Conservation (phyloP, 2,329 filamentous ascomycete species). For the Fonsecaea pedrosoi region DNA sequence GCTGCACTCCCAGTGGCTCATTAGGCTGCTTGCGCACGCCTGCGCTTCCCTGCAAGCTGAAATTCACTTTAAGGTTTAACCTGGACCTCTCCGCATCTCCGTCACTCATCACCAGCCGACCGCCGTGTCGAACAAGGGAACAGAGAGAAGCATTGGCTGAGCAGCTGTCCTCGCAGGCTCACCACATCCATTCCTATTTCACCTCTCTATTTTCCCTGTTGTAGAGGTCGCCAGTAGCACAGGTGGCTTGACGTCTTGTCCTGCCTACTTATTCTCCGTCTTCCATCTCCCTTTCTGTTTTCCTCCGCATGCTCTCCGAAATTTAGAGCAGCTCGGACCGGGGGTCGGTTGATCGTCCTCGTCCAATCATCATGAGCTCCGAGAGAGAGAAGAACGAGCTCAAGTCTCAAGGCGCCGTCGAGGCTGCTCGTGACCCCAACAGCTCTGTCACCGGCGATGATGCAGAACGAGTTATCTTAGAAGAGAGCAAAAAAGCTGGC, state of each 20-base stretch:
- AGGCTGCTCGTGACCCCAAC: conserved; percentile 75
- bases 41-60: conserved; percentile 6
- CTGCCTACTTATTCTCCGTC: conserved; percentile 2
- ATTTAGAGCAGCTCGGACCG: conserved; percentile 18
- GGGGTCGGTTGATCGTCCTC: conserved; percentile 22
- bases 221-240: conserved; percentile 7
- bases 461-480: conserved; percentile 74
- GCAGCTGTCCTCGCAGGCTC: not conserved
- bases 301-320: conserved; percentile 24
- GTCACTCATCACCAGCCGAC: conserved; percentile 12
- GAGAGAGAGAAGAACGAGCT: conserved; percentile 61
- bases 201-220: not conserved
- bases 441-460: conserved; percentile 71
- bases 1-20: not conserved
- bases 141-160: not conserved
- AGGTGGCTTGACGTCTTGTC: conserved; percentile 1
- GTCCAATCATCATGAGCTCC: conserved; percentile 30
- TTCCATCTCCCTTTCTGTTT: conserved; percentile 16
- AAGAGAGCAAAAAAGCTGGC: conserved; percentile 80
- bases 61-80: not conserved
- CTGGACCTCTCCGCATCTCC: conserved; percentile 18
- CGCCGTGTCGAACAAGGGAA: conserved; percentile 5
- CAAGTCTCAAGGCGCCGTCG: conserved; percentile 80
- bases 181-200: conserved; percentile 10
- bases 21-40: not conserved